Base-by-base conservation (phyloP, 164 flowering plant genomes). In the Tetracentron sinense region DNA sequence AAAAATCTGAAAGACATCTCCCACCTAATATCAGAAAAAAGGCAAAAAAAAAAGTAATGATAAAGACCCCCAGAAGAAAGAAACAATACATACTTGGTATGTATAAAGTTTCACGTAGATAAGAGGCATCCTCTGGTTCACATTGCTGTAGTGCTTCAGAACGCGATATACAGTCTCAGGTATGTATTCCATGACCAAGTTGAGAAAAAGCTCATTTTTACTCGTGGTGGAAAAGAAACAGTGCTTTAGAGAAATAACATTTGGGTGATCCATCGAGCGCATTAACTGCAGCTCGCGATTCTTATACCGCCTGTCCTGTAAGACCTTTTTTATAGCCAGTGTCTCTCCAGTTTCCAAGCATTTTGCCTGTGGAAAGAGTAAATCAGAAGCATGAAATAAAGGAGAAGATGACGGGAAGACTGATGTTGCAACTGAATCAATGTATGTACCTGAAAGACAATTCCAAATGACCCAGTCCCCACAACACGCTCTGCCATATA, bases 401-500 rank as follows among this genome's bases (percentile, higher is more conserved):
- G 54, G n/a, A 35, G 11, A 16, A 14, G 17, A 49, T 15, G 27
- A 23, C 49, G 17, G 7, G 50, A 54, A 23, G 42, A 38, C 17
- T 30, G 16, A 19, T n/a, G 5, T 19, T 35, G 46, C 23, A 0
- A 25, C 11, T n/a, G 6, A 67, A 60, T 19, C 35, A n/a, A 22
- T 2, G 54, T 50, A 22, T 55, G 20, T 72, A 87, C 97, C 96
- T 89, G 98, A 61, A 89, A 93, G 31, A 93, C 98, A 62, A 90
- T 74, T 67, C 97, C 98, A 75, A 93, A 93, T 51, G 98, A 93
- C 31, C 97, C 98, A 50, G 85, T 88, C 14, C 98, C 98, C 54
- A 93, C 98, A 50, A 93, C 89, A 28, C 98, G 94, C 74, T 92
- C 98, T 52, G 96, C 98, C 98, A 90, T 92, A 74, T 90, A 92